These are phyloP conservation scores for Sarocladium kiliense DNA, from an alignment of 2,329 filamentous ascomycete genomes.

Conservation along the genomic window DNA sequence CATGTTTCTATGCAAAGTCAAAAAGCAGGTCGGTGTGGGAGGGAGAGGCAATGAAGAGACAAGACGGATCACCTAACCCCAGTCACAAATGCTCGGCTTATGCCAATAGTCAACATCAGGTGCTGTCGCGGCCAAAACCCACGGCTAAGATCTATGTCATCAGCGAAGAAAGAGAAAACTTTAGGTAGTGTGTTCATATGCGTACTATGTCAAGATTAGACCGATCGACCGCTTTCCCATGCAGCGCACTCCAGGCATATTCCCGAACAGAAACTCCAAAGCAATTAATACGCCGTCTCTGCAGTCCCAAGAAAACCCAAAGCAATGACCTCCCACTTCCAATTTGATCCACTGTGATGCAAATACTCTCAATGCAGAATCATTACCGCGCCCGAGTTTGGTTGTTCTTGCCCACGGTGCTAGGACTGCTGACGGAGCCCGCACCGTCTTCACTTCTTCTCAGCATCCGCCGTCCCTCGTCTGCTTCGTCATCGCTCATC, in stretches of 20 bases:
- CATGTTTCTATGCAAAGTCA: too few relatives aligned
- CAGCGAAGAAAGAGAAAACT: too few relatives aligned
- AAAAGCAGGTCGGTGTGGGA: too few relatives aligned
- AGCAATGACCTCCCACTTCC: not conserved
- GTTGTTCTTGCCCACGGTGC: constrained; percentile 29
- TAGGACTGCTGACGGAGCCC: constrained; percentile 30
- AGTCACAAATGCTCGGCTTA: too few relatives aligned
- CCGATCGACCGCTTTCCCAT: not conserved
- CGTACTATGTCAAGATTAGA: not conserved
- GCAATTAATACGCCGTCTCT: not conserved
- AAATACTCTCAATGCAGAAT: too few relatives aligned
- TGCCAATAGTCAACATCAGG: too few relatives aligned
- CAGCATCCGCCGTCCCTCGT: constrained; percentile 35
- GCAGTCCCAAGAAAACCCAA: not conserved
- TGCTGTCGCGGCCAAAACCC: too few relatives aligned
- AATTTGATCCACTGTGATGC: not conserved
- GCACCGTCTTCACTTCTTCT: constrained; percentile 23
- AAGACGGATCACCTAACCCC: too few relatives aligned
- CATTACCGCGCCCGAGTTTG: constrained; percentile 21
- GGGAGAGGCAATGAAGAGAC: too few relatives aligned
- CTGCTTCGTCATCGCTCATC: constrained; percentile 80
- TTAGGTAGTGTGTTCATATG: not conserved
- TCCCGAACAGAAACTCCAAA: not conserved
- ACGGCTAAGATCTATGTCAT: too few relatives aligned
- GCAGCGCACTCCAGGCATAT: constrained; percentile 4